Percentiles rank a stretch among this genome's conserved stretches.
These are phyloP conservation scores for Jamesozyma rosinii DNA, from an alignment of 805 yeast genomes.

Conservation along the genomic window DNA sequence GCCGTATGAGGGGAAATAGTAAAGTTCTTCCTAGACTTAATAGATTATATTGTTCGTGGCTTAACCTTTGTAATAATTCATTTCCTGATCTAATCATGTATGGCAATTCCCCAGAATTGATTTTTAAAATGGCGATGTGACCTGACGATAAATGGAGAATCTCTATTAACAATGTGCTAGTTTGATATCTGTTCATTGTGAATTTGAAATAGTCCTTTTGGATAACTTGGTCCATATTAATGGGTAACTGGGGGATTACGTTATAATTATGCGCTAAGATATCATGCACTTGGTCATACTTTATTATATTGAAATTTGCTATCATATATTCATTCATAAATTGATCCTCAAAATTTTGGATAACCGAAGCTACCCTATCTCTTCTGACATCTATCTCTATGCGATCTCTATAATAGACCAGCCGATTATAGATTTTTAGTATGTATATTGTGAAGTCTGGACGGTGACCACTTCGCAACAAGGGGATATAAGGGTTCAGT, in stretches of 20 bases:
- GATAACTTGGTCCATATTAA: conserved; percentile 9
- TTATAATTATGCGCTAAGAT: conserved; percentile 15
- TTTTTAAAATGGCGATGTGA: conserved; percentile 19
- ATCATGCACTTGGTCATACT: conserved; percentile 20
- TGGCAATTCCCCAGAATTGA: conserved; percentile 15
- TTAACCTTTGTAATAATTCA: conserved; percentile 7
- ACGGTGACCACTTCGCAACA: conserved; percentile 6
- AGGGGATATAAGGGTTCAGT: conserved; percentile 8
- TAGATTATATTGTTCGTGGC: conserved; percentile 7
- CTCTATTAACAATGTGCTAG: conserved; percentile 15
- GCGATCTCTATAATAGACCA: conserved; percentile 5
- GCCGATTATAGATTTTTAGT: conserved; percentile 7
- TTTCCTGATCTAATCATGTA: conserved; percentile 1
- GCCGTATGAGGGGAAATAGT: conserved; percentile 20
- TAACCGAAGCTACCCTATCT: background rate
- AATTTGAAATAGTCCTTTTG: conserved; percentile 19
- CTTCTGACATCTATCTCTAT: background rate
- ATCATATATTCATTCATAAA: conserved; percentile 9
- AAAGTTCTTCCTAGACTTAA: conserved; percentile 20
- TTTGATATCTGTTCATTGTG: conserved; percentile 10
- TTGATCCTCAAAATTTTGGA: conserved; percentile 6
- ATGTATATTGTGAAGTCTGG: conserved; percentile 6
- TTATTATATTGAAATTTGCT: conserved; percentile 6
- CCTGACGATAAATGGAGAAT: conserved; percentile 16
- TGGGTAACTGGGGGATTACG: conserved; percentile 13